phyloP scores from a whole-genome alignment of 2,329 filamentous ascomycete species.

The Sclerotinia borealis region DNA sequence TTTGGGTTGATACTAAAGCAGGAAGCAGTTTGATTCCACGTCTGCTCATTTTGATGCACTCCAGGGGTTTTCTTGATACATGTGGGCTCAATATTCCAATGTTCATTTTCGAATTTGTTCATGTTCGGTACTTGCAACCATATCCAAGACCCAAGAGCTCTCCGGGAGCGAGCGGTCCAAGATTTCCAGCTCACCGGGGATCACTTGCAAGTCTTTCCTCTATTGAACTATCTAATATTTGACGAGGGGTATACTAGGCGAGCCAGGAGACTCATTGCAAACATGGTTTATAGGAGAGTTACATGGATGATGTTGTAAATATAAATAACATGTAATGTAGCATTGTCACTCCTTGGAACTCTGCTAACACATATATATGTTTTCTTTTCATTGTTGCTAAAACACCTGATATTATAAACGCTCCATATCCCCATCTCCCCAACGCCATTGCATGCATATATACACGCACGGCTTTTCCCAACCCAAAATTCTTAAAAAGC shows the following conservation, averaged over 20 bases:
- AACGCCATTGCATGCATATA: constrained; percentile 28
- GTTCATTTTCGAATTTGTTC: background rate
- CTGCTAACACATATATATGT: background rate
- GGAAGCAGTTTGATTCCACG: too few relatives aligned
- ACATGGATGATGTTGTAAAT: background rate
- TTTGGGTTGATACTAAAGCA: background rate
- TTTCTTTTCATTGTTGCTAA: background rate
- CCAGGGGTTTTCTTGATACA: background rate
- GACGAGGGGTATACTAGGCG: background rate
- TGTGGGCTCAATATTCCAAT: background rate
- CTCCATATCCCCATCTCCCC: constrained; percentile 13
- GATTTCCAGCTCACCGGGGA: background rate
- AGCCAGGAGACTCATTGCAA: background rate
- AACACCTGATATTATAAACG: constrained; percentile 12
- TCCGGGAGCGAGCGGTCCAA: too few relatives aligned
- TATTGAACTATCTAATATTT: background rate
- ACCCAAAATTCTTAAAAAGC: constrained; percentile 53
- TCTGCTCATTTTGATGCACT: background rate
- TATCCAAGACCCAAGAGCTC: too few relatives aligned
- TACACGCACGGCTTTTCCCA: background rate
- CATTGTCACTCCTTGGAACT: background rate
- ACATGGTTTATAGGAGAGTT: background rate
- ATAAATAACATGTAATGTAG: background rate
- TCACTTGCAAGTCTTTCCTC: background rate
- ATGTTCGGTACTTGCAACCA: background rate